Base-by-base conservation (phyloP, 805 yeast genomes). In the Lipomyces spencermartinsiae region DNA sequence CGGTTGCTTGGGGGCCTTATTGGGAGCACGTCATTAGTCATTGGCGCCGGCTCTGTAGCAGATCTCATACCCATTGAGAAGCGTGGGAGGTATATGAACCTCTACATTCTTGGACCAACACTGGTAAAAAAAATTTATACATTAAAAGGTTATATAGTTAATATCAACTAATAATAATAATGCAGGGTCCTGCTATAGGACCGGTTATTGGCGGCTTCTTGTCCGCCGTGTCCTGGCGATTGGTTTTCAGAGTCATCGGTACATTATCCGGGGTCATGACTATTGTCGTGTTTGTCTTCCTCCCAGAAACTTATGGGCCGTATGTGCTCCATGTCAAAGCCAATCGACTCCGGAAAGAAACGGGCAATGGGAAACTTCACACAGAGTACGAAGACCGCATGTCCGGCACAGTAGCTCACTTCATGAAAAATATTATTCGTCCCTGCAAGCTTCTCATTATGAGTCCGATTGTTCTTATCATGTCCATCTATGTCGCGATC, bases 251-350 rank as follows among this genome's bases (percentile, higher is more conserved):
- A 86, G 83, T 88, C 12, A 77, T 83, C 59, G 43, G 73, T 16
- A 73, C 71, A 53, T 34, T 71, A 46, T 62, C 73, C 33, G 58
- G 63, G 7, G 33, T 61, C 56, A 63, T 69, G 61, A 55, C 49
- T 39, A n/a, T 63, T 22, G 35, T 69, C 31, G 62, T 73, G 19
- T 56, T 67, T 7, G 49, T 85, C 4, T 74, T 84, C 22, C 85
- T 91, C 51, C 95, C 96, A 19, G 97, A 92, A 80, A 92, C 97
- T 19, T 90, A 89, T 78, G 91, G 94, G 3, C 97, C 97, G 9
- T 91, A 88, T 9, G 87, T 92, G 63, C 80, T 91, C 69, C 88
- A 87, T 75, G 83, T 75, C 58, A 86, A 89, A 77, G 96, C 97
- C 31, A 79, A 78, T 65, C 83, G 80, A 74, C 76, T 91, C 72